Evolutionary conservation across 2,329 filamentous ascomycete species (phyloP).

Genomic region (Aspergillus pseudoglaucus): DNA sequence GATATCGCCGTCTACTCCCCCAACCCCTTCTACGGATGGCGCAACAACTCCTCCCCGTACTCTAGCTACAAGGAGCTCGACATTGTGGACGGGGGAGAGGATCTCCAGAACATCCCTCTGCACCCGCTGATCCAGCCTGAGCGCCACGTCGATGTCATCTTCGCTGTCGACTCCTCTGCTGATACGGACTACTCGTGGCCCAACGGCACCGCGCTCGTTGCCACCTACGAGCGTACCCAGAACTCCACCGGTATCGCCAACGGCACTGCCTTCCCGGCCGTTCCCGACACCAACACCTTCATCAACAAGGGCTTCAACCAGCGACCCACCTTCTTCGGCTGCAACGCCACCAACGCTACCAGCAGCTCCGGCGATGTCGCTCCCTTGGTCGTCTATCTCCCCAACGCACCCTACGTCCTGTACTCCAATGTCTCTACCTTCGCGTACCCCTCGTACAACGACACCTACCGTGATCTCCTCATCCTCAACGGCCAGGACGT

Average conservation of each 20-base stretch:
- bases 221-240: slow-evolving; percentile 61
- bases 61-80: slow-evolving; percentile 50
- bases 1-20: slow-evolving; percentile 68
- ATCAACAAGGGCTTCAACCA: slow-evolving; percentile 67
- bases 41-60: slow-evolving; percentile 53
- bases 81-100: slow-evolving; percentile 69
- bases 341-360: slow-evolving; percentile 57
- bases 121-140: slow-evolving; percentile 65
- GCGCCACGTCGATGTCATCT: slow-evolving; percentile 67
- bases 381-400: slow-evolving; percentile 77
- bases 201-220: slow-evolving; percentile 65
- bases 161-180: slow-evolving; percentile 68
- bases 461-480: slow-evolving; percentile 63
- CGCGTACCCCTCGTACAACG: slow-evolving; percentile 52
- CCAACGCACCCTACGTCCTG: slow-evolving; percentile 74
- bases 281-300: slow-evolving; percentile 68
- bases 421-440: slow-evolving; percentile 75
- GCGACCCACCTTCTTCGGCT: slow-evolving; percentile 71
- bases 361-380: slow-evolving; percentile 16
- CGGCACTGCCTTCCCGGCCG: slow-evolving; percentile 60
- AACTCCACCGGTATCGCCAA: slow-evolving; percentile 50
- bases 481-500: slow-evolving; percentile 81
- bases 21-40: slow-evolving; percentile 66
- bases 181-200: slow-evolving; percentile 64
- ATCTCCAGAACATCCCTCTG: slow-evolving; percentile 69